phyloP scores from a whole-genome alignment of 164 flowering plant genomes.

The Stephania yunnanensis region DNA sequence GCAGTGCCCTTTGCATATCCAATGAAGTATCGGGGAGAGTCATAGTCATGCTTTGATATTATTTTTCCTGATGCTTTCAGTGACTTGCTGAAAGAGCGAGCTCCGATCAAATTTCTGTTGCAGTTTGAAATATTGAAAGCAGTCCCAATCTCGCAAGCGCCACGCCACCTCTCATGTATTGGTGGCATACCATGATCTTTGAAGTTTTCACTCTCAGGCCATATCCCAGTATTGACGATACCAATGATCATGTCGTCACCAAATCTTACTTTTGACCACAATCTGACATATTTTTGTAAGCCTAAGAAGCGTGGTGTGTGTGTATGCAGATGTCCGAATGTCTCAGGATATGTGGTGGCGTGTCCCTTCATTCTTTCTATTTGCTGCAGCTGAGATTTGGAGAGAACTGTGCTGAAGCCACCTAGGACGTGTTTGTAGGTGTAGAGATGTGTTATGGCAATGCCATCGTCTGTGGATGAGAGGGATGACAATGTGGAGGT shows the following conservation, averaged over 20 bases:
- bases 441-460: conserved; percentile 12
- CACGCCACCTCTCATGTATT: conserved; percentile 9
- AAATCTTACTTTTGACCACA: conserved; percentile 8
- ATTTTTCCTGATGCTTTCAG: not conserved
- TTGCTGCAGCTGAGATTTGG: conserved; percentile 6
- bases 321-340: conserved; percentile 10
- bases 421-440: conserved; percentile 14
- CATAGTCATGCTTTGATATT: conserved; percentile 11
- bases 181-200: conserved; percentile 7
- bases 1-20: conserved; percentile 13
- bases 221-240: conserved; percentile 10
- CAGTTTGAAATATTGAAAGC: conserved; percentile 18
- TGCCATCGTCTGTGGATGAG: not conserved
- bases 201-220: conserved; percentile 18
- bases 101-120: conserved; percentile 22
- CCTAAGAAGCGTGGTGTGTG: conserved; percentile 18
- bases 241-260: conserved; percentile 19
- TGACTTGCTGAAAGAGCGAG: conserved; percentile 16
- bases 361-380: conserved; percentile 10
- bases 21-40: conserved; percentile 10
- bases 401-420: conserved; percentile 12
- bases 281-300: conserved; percentile 1
- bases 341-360: conserved; percentile 12
- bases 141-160: conserved; percentile 5
- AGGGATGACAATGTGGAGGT: conserved; percentile 6